Evolutionary conservation across 495 filamentous ascomycete genomes (phyloP), one percentile per base, ranked within the genome.

Genomic region (Letharia columbiana): DNA sequence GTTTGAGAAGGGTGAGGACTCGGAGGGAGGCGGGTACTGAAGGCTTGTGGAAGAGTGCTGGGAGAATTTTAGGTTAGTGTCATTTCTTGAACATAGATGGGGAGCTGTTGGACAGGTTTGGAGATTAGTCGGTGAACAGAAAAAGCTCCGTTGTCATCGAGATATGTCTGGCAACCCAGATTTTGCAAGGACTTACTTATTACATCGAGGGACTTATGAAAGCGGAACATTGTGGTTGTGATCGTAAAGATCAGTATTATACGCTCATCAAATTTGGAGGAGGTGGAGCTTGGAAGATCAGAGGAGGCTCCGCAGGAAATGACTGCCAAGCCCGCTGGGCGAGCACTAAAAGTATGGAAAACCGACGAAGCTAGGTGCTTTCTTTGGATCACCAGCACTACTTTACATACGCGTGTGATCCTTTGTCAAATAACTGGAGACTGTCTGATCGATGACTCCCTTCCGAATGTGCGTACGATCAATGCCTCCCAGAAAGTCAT

Each of bases 41-140:
- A 35, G 93, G 84, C 69, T 87, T 86, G 83, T 97, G 93, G 84
- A 98, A 98, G 80, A 98, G 88, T 65, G 54, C 54, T 57, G 33
- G 5, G 20, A 57, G 12, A 2, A 10, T 17, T 57, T 18, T 15
- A 6, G 9, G 54, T 57, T n/a, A 57, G 33, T 57, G 15, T 52
- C 4, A 13, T 37, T 6, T n/a, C 15, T 37, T 3, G 15, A 0
- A n/a, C 17, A 20, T 20, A 57, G 2, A 0, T 20, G 20, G 6
- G 17, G 17, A 37, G 31, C 17, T 57, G 33, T 37, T 37, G 4
- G 15, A 57, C 10, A 12, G 23, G 3, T 28, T 52, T 31, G 49
- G 52, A 57, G 54, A 17, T 57, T 15, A 2, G n/a, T 8, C 2
- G 13, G 13, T 28, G 33, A 37, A 33, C 15, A 17, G 54, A 35